phyloP scores from a whole-genome alignment of 306 rosid genomes.

The Nissolia schottii region DNA sequence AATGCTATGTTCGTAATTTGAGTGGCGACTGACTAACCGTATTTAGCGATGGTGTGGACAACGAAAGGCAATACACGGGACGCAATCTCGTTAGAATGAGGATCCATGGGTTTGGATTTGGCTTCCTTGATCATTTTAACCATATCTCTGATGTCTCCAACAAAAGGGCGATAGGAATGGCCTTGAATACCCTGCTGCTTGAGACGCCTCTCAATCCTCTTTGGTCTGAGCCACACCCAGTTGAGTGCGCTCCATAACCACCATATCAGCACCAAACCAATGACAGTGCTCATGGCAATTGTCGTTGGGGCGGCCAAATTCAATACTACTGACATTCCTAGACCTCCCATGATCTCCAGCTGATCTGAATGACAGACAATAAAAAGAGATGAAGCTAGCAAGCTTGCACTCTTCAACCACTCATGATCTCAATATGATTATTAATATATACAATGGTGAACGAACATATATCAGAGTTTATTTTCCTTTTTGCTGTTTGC shows the following conservation, averaged over 20 bases:
- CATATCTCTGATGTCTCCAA: constrained; percentile 42
- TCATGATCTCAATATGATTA: not conserved
- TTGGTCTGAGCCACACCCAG: constrained; percentile 38
- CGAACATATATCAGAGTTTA: not conserved
- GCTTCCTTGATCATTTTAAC: constrained; percentile 33
- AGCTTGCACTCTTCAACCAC: not conserved
- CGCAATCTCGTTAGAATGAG: constrained; percentile 33
- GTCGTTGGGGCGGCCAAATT: not conserved
- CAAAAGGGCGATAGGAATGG: constrained; percentile 25
- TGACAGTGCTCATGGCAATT: constrained; percentile 1
- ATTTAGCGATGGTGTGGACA: constrained; percentile 36
- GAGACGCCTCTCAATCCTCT: constrained; percentile 32
- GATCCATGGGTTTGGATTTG: constrained; percentile 33
- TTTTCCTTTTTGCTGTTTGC: too few relatives aligned
- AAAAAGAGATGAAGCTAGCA: not conserved
- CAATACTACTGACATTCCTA: not conserved
- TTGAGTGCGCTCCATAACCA: constrained; percentile 35
- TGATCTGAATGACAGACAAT: not conserved
- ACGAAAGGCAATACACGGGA: constrained; percentile 38
- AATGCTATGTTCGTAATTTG: not conserved
- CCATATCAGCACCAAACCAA: constrained; percentile 23
- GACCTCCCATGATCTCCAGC: not conserved
- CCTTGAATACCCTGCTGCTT: constrained; percentile 31
- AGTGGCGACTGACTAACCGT: constrained; percentile 13
- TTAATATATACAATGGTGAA: too few relatives aligned